Evolutionary conservation across 2,329 filamentous ascomycete genomes (phyloP).

Genomic region (Aureobasidium sp.): DNA sequence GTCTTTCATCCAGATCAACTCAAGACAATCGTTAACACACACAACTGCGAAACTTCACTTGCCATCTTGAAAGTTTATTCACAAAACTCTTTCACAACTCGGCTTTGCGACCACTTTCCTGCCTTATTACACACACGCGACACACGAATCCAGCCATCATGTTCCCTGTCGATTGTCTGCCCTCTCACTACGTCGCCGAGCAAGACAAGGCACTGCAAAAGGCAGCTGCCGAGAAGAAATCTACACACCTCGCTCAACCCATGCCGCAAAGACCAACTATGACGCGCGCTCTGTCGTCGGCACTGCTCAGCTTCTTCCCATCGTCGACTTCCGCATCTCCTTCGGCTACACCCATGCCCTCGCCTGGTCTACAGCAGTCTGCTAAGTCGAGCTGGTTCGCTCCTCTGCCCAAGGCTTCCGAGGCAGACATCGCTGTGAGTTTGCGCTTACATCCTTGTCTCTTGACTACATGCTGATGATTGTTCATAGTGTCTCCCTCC

Average conservation of each 20-base stretch:
- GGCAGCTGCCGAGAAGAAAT: background rate
- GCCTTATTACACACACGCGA: background rate
- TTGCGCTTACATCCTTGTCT: background rate
- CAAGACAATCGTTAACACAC: background rate
- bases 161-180: slow-evolving; percentile 28
- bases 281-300: slow-evolving; percentile 14
- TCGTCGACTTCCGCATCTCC: slow-evolving; percentile 1
- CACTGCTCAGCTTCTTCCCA: slow-evolving; percentile 4
- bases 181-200: slow-evolving; percentile 23
- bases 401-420: slow-evolving; percentile 9
- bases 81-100: background rate
- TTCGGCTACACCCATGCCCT: slow-evolving; percentile 14
- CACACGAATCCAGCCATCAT: slow-evolving; percentile 19
- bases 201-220: slow-evolving; percentile 9
- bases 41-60: background rate
- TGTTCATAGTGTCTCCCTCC: background rate
- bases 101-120: background rate
- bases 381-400: slow-evolving; percentile 13
- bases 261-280: background rate
- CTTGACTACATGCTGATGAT: background rate
- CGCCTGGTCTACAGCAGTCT: slow-evolving; percentile 9
- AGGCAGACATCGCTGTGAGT: slow-evolving; percentile 8
- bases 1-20: background rate
- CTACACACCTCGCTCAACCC: background rate
- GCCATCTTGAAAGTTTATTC: background rate